Evolutionary conservation across 2,329 filamentous ascomycete species (phyloP).

Genomic region (Penicillium sp.): DNA sequence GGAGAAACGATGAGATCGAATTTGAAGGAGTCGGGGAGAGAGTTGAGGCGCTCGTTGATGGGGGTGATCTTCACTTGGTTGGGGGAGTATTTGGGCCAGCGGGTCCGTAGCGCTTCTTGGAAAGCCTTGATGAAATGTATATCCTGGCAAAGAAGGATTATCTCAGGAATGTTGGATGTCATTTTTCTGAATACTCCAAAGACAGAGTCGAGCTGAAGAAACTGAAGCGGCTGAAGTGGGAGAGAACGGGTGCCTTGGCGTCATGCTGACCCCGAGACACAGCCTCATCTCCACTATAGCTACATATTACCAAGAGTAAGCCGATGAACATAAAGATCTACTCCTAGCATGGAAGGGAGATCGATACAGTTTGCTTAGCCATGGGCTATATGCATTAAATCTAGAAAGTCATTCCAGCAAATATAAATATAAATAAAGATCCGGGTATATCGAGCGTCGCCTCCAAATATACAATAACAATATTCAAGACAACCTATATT

Average conservation of each 20-base stretch:
- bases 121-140: slow-evolving; percentile 47
- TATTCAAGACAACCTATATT: slow-evolving; percentile 1
- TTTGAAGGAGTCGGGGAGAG: slow-evolving; percentile 38
- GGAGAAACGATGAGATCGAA: slow-evolving; percentile 60
- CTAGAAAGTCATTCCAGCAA: no score
- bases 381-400: no score
- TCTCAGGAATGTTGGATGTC: slow-evolving; percentile 42
- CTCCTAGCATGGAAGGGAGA: no score
- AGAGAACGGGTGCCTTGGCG: neutral
- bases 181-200: slow-evolving; percentile 17
- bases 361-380: no score
- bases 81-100: slow-evolving; percentile 37
- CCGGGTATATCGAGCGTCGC: neutral
- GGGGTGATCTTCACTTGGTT: slow-evolving; percentile 41
- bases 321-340: no score
- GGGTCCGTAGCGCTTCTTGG: slow-evolving; percentile 35
- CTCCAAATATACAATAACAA: neutral
- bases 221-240: neutral
- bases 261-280: neutral
- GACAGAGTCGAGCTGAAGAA: neutral
- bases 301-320: no score
- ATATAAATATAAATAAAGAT: no score
- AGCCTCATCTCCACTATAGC: neutral
- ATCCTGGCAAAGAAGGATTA: slow-evolving; percentile 51
- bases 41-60: slow-evolving; percentile 43